Conservation (phyloP, 2,329 filamentous ascomycete genomes). For the Blastomyces parvus region DNA sequence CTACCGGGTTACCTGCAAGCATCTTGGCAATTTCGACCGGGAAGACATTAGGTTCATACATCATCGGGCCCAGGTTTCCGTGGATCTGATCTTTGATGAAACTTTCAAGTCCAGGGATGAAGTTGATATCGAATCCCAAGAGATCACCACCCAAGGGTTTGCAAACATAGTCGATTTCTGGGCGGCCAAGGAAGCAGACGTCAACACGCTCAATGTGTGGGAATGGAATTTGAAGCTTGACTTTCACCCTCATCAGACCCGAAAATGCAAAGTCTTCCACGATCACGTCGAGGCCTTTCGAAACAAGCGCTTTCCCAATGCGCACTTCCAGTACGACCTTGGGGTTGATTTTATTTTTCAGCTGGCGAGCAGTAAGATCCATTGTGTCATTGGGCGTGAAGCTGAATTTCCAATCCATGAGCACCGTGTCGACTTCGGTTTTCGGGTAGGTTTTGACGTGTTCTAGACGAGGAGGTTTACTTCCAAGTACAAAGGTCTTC, state of each 20-base stretch:
- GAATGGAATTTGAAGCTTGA: conserved; percentile 93
- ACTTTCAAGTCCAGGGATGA: conserved; percentile 83
- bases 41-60: conserved; percentile 97
- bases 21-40: conserved; percentile 98
- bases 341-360: conserved; percentile 93
- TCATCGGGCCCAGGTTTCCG: conserved; percentile 86
- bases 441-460: conserved; percentile 98
- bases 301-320: conserved; percentile 90
- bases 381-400: conserved; percentile 92
- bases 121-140: conserved; percentile 97
- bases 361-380: conserved; percentile 80
- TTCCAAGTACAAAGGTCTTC: conserved; percentile 86
- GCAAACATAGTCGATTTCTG: conserved; percentile 91
- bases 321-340: conserved; percentile 93
- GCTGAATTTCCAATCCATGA: conserved; percentile 99
- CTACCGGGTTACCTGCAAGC: conserved; percentile 85
- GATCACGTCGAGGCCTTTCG: conserved; percentile 93
- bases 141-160: conserved; percentile 93
- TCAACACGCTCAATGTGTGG: conserved; percentile 92
- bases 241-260: conserved; percentile 90
- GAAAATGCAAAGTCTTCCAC: conserved; percentile 97
- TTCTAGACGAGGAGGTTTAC: conserved; percentile 90
- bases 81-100: conserved; percentile 98
- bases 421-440: conserved; percentile 84
- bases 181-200: conserved; percentile 84